Conservation (phyloP, 1,284 basidiomycete genomes). For the Moesziomyces antarcticus region DNA sequence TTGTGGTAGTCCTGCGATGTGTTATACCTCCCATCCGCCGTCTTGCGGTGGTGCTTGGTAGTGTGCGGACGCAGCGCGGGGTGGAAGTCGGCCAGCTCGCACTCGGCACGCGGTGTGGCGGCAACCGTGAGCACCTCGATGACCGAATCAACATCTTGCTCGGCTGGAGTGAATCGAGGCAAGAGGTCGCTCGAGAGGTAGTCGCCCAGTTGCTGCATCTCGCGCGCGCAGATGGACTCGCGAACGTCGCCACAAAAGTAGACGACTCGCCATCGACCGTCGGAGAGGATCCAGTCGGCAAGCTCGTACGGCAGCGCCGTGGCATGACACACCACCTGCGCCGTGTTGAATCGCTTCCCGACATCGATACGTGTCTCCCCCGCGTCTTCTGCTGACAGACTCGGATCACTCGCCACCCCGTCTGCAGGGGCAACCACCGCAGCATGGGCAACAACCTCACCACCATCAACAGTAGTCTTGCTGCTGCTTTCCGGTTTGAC, state of each 20-base stretch:
- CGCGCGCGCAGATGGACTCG: slow-evolving; percentile 6
- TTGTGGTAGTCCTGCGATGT: slow-evolving; percentile 34
- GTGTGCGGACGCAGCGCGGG: slow-evolving; percentile 16
- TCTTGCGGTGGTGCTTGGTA: slow-evolving; percentile 18
- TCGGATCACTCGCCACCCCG: slow-evolving; percentile 14
- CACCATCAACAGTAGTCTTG: slow-evolving; percentile 22
- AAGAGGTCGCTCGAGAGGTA: slow-evolving; percentile 13
- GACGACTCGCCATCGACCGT: slow-evolving; percentile 31
- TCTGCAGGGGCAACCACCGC: slow-evolving; percentile 12
- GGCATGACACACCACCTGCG: slow-evolving; percentile 22
- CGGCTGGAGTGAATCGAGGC: slow-evolving; percentile 17
- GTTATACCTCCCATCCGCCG: slow-evolving; percentile 24
- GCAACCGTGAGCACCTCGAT: slow-evolving; percentile 41
- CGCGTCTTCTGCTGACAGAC: slow-evolving; percentile 13
- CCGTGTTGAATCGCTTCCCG: slow-evolving; percentile 37
- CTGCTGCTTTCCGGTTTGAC: slow-evolving; percentile 21
- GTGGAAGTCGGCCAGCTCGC: slow-evolving; percentile 20
- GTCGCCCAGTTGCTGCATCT: slow-evolving; percentile 22
- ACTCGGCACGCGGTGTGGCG: slow-evolving; percentile 16
- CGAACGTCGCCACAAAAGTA: slow-evolving; percentile 41
- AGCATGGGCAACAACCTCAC: slow-evolving; percentile 11
- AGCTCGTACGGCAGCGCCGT: slow-evolving; percentile 36
- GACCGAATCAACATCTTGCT: slow-evolving; percentile 31
- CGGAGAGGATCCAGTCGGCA: slow-evolving; percentile 30
- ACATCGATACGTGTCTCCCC: slow-evolving; percentile 33